Conservation (phyloP, 169 alveolate genomes). For the Neospora caninum region DNA sequence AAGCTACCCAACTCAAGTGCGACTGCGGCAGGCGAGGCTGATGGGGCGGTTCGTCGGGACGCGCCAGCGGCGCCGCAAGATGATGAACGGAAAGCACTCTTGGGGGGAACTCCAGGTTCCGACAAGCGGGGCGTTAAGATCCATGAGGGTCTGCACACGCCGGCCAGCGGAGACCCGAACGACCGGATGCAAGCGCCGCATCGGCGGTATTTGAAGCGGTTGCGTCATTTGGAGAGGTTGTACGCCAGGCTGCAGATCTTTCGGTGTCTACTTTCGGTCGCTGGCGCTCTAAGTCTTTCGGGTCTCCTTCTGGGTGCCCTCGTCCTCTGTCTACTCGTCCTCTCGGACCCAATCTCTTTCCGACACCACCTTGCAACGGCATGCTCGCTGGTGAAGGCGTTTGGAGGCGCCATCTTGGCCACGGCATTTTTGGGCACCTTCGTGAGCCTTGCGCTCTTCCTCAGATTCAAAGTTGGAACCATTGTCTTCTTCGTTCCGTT, state of each 20-base stretch:
- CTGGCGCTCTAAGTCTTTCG: neutral
- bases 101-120: neutral
- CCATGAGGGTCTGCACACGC: neutral
- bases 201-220: neutral
- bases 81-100: neutral
- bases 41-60: neutral
- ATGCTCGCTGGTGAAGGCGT: neutral
- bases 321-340: neutral
- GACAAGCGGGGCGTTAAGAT: neutral
- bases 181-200: neutral
- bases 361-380: neutral
- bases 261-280: neutral
- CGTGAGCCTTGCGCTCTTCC: neutral
- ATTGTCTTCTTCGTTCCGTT: neutral
- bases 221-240: neutral
- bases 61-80: neutral
- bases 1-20: neutral
- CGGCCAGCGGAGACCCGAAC: neutral
- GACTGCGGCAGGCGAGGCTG: neutral
- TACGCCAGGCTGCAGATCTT: neutral
- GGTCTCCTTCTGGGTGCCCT: neutral
- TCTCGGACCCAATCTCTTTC: neutral
- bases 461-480: neutral
- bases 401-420: neutral
- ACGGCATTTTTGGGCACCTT: neutral